These are phyloP conservation scores for Fusarium udum DNA, from an alignment of 2,329 filamentous ascomycete genomes.

Conservation along the genomic window DNA sequence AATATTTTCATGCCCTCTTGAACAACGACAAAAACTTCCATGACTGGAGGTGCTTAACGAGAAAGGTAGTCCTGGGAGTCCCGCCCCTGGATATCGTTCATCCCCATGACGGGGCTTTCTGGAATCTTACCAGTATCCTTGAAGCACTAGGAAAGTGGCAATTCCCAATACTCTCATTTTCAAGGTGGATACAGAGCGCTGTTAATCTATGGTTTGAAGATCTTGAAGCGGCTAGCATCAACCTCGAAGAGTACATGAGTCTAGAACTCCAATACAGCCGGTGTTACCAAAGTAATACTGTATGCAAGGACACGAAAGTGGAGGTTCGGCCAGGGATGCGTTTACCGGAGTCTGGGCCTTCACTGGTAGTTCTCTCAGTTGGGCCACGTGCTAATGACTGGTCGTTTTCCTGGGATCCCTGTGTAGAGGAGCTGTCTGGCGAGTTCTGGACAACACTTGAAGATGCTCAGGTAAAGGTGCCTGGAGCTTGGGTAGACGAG, in stretches of 20 bases:
- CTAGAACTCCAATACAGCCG: accelerated
- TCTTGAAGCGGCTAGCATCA: background rate
- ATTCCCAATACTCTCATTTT: accelerated
- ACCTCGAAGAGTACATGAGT: background rate
- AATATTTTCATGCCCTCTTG: background rate
- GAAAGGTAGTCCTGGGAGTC: accelerated
- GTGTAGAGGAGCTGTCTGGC: background rate
- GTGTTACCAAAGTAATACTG: accelerated
- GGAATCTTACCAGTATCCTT: accelerated
- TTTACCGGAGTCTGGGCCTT: background rate
- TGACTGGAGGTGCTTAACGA: background rate
- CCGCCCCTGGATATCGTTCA: background rate
- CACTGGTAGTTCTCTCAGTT: accelerated
- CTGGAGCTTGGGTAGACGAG: background rate
- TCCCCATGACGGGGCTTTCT: accelerated
- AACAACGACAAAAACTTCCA: background rate
- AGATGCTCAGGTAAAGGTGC: accelerated
- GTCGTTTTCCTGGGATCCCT: background rate
- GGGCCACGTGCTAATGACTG: accelerated
- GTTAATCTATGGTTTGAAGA: background rate
- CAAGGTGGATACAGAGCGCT: background rate
- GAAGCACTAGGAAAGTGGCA: accelerated
- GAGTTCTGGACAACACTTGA: background rate
- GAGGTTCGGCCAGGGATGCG: accelerated
- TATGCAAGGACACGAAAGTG: accelerated